Conservation (phyloP, 1,284 basidiomycete species). For the Amylostereum chailletii region DNA sequence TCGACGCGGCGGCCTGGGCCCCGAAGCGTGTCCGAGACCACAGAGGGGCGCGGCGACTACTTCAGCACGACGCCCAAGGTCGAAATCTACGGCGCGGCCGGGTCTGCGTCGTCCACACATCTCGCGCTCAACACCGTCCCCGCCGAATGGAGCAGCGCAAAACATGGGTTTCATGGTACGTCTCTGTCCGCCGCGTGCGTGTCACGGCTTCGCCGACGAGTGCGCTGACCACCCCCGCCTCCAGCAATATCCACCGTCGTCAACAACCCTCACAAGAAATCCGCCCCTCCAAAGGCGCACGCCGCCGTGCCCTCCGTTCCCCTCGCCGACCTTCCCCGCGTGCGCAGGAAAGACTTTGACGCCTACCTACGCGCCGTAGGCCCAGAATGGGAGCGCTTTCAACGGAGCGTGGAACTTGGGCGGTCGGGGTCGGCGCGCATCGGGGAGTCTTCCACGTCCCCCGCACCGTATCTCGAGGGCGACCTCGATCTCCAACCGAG, state of each 20-base stretch:
- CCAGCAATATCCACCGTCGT: constrained; percentile 69
- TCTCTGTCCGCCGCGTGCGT: constrained; percentile 1
- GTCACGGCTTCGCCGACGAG: neutral
- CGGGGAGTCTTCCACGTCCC: constrained; percentile 22
- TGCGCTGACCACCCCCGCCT: neutral
- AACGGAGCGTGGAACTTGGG: constrained; percentile 40
- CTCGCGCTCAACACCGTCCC: constrained; percentile 39
- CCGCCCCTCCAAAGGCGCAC: constrained; percentile 80
- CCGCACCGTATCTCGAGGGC: constrained; percentile 4
- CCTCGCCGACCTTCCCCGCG: constrained; percentile 67
- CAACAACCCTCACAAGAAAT: constrained; percentile 78
- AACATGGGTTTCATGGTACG: constrained; percentile 71
- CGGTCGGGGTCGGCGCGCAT: constrained; percentile 37
- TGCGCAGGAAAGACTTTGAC: constrained; percentile 80
- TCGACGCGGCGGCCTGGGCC: constrained; percentile 44
- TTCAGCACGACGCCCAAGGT: constrained; percentile 13
- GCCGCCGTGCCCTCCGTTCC: constrained; percentile 67
- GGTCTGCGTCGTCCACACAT: constrained; percentile 25
- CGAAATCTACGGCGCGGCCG: constrained; percentile 13
- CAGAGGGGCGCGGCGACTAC: constrained; percentile 42
- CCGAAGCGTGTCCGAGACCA: constrained; percentile 58
- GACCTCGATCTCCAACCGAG: constrained; percentile 14
- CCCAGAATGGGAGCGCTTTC: constrained; percentile 72
- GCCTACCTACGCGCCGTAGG: constrained; percentile 67
- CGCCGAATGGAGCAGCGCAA: constrained; percentile 69